Base-by-base conservation (phyloP, 345 rosid genomes). In the Tarenaya hassleriana region DNA sequence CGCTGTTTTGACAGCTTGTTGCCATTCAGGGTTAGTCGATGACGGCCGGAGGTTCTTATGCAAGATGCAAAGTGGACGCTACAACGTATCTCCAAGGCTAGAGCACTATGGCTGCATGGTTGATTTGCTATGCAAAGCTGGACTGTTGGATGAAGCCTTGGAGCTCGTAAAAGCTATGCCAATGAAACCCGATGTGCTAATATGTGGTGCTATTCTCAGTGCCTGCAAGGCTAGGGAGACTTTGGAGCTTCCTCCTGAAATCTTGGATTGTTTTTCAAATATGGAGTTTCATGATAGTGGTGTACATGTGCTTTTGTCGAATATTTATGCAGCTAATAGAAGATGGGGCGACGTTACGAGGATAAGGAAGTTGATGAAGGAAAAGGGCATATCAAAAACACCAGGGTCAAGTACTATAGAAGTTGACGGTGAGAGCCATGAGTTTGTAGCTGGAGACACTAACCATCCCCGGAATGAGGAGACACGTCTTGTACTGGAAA, bases 141-240 rank as follows among this genome's bases (percentile, higher is more conserved):
- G 80, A 52, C 69, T 66, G 24, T 21, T 75, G 59, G 72, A 62
- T 20, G 77, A 75, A 57, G 80, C 75, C 11, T 21, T 75, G 17
- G 63, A 59, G 18, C 16, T 72, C 39, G 56, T 61, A 14, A 66
- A 69, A 56, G 0, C 39, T 7, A 76, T 72, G 75, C 73, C 68
- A 6, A 61, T 72, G 64, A 47, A 54, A 50, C 71, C 75, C 7
- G 75, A 76, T 69, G 70, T 67, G 56, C 62, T 55, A 39, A 76
- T 72, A 56, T 60, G 76, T 55, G 81, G 81, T 69, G 66, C 77
- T 52, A 52, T 72, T 66, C 81, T 72, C 49, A 69, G 75, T 57
- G 75, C 69, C 60, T 68, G 72, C 64, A 65, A 71, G 68, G 58
- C 61, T 57, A 59, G 6, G 50, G 76, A 57, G 8, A 42, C 55